These are phyloP conservation scores for Geosmithia putterillii DNA, from an alignment of 2,329 filamentous ascomycete genomes.

Conservation along the genomic window DNA sequence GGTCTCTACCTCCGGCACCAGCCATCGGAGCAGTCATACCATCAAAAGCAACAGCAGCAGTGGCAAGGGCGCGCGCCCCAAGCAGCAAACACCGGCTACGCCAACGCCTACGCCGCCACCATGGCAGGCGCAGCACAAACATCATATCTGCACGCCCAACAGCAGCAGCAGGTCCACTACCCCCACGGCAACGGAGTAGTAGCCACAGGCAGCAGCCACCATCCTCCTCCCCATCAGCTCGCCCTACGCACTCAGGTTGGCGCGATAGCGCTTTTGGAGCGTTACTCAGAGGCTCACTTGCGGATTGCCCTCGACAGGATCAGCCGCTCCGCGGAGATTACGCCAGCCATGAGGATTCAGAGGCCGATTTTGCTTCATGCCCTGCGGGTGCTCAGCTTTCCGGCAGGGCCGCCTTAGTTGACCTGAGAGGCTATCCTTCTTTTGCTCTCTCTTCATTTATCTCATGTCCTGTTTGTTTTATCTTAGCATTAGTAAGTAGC, in stretches of 20 bases:
- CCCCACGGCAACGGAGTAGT: slow-evolving; percentile 4
- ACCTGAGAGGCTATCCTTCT: too few species aligned
- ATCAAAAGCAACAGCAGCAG: too few species aligned
- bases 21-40: background rate
- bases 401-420: background rate
- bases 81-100: background rate
- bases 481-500: too few species aligned
- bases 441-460: background rate
- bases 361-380: slow-evolving; percentile 7
- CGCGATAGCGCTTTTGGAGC: background rate
- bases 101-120: background rate
- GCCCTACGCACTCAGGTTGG: background rate
- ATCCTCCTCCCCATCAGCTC: background rate
- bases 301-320: slow-evolving; percentile 51
- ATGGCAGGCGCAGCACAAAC: background rate
- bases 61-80: too few species aligned
- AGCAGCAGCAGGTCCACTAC: background rate
- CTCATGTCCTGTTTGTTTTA: too few species aligned
- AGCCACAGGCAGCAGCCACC: background rate
- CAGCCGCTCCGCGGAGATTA: slow-evolving; percentile 20
- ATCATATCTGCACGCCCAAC: background rate
- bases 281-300: slow-evolving; percentile 43
- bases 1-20: background rate
- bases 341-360: slow-evolving; percentile 9
- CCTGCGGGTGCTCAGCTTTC: background rate